Evolutionary conservation across 129 eudicot species (phyloP), one percentile per base, ranked within the genome.

Genomic region (Erigeron canadensis): DNA sequence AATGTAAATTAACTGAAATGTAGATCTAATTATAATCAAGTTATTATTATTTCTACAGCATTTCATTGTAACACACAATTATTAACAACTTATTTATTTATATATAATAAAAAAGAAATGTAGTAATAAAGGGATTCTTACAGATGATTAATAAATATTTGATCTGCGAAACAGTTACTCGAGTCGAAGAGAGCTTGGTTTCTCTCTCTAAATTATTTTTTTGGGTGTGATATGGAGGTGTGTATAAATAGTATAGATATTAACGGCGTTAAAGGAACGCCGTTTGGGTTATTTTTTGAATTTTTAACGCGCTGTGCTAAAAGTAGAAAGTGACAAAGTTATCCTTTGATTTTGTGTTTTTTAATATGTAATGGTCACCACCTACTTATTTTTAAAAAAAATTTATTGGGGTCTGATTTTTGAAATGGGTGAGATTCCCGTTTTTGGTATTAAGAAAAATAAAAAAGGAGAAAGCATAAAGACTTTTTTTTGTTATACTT

Each of bases 241-340:
- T 47, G 46, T 64, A 60, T 77, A 77, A 59, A 69, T 69, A 77
- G 75, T 77, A 12, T 75, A 42, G 4, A 12, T 18, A 64, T 60
- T 22, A 60, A 77, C 75, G 81, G 57, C 81, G 81, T 60, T 77
- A 68, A 21, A 22, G 10, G 59, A n/a, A 28, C 16, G 81, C 55
- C 70, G 81, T 77, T 77, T 69, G 70, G 70, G 75, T 76, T 41
- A 21, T 59, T 68, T 28, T 76, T 76, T 59, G 63, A 76, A 46
- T 37, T 60, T 59, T 76, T 76, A 76, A 76, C 81, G 75, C 81
- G 81, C 81, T 53, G 75, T 59, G 56, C 40, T 46, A 69, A 77
- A 77, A 42, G 63, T 47, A 11, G 9, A n/a, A 65, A 55, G 1
- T 55, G 65, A 65, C 40, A 66, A 75, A 55, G 5, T 53, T 75